These are phyloP conservation scores for Raphanus raphanistrum DNA, from an alignment of 345 rosid species.

Conservation along the genomic window DNA sequence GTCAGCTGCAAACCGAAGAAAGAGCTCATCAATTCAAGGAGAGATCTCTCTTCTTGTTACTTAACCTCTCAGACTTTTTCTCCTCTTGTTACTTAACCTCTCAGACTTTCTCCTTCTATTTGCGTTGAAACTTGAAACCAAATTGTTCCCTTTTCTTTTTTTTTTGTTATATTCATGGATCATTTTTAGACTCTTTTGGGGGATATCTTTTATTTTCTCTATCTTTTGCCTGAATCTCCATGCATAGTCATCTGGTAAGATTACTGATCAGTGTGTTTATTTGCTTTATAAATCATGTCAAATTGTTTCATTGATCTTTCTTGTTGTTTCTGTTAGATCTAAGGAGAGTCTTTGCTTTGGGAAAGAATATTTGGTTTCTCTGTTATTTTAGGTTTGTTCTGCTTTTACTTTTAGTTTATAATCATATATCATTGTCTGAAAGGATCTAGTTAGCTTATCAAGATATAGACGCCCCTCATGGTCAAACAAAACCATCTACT, in stretches of 20 bases:
- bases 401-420: background rate
- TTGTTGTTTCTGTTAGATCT: background rate
- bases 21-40: background rate
- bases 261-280: background rate
- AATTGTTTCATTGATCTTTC: background rate
- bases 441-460: background rate
- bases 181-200: background rate
- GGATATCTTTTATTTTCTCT: background rate
- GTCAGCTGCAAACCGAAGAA: background rate
- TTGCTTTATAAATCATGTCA: background rate
- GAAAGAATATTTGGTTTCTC: background rate
- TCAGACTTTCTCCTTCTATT: background rate
- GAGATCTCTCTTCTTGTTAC: background rate
- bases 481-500: background rate
- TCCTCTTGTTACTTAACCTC: background rate
- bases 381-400: background rate
- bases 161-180: background rate
- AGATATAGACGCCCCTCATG: background rate
- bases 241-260: background rate
- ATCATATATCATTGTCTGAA: background rate
- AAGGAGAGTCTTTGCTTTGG: background rate
- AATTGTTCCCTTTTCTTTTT: background rate
- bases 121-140: background rate
- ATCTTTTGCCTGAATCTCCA: background rate
- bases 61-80: background rate